Evolutionary conservation across 1,284 basidiomycete species (phyloP).

Genomic region (Papiliotrema fonsecae): DNA sequence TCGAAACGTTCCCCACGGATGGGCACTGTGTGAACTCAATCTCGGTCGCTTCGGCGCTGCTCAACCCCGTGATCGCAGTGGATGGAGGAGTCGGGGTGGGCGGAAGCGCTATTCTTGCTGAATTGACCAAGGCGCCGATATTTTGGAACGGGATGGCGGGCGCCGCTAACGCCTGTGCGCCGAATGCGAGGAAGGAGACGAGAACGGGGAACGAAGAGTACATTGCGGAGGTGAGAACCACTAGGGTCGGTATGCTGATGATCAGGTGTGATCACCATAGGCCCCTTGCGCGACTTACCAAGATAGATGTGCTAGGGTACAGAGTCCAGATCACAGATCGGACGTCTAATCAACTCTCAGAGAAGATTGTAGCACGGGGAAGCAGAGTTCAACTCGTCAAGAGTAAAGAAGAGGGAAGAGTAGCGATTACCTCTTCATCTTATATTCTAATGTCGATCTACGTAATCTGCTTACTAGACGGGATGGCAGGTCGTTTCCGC

Average conservation of each 20-base stretch:
- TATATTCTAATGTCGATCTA: neutral
- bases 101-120: too few relatives aligned
- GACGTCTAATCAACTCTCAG: too few relatives aligned
- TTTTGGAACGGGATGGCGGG: neutral
- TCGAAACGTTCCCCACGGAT: constrained; percentile 11
- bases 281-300: too few relatives aligned
- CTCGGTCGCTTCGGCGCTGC: neutral
- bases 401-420: neutral
- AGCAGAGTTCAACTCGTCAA: constrained; percentile 2
- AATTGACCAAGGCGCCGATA: constrained; percentile 4
- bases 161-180: neutral
- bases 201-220: neutral
- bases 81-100: too few relatives aligned
- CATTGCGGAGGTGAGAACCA: neutral
- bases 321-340: too few relatives aligned
- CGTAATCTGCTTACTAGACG: neutral
- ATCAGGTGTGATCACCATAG: too few relatives aligned
- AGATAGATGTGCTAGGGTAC: too few relatives aligned
- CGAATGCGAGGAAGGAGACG: neutral
- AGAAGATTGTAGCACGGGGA: too few relatives aligned
- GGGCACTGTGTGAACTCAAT: constrained; percentile 2
- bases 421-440: neutral
- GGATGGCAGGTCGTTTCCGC: neutral
- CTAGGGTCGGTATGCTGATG: too few relatives aligned
- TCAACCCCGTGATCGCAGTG: neutral